Evolutionary conservation across 2,329 filamentous ascomycete species (phyloP), one percentile per base, ranked within the genome.

Genomic region (Fusarium sp.): DNA sequence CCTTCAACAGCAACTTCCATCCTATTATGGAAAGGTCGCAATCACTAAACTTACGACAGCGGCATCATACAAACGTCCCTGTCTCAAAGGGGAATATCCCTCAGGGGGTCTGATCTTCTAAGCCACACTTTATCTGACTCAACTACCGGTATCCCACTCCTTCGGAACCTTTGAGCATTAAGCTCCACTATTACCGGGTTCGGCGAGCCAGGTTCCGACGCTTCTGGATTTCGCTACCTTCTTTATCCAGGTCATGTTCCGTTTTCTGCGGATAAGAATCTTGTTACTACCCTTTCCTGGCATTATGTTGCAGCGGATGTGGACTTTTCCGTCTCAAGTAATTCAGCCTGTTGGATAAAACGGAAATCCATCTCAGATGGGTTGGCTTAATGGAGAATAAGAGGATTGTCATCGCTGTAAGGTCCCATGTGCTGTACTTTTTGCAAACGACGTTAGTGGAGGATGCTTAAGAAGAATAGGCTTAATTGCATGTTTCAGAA

Each of bases 61-160:
- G 52, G n/a, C 34, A 22, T 57, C 34, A 47, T 48, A 0, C 28
- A 66, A 50, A 51, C 20, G n/a, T 36, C 15, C 14, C 30, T 34
- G 7, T 36, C 56, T 34, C 3, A 41, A 69, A 26, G 3, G 22
- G 14, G 64, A 48, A 62, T 62, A 20, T 50, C 5, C 47, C 41
- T 48, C 32, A 62, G 28, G 18, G 22, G 22, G 38, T 5, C 24
- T 45, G 41, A 44, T 44, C 26, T 30, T 32, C 30, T 32, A 41
- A 64, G 66, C 65, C 38, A 55, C 56, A 64, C 36, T 56, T 32
- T 55, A 63, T 68, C 38, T 63, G 17, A 44, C 45, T 52, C n/a
- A 18, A 66, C 24, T 60, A 60, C 65, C 32, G 34, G 52, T 56
- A 52, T 52, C 44, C 7, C 11, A 38, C 24, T 68, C 62, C 45